A percentile compares a stretch with the other conserved stretches of the same genome.
These are phyloP conservation scores for Ceratobasidium sp. DNA, from an alignment of 1,284 basidiomycete genomes.

Conservation along the genomic window DNA sequence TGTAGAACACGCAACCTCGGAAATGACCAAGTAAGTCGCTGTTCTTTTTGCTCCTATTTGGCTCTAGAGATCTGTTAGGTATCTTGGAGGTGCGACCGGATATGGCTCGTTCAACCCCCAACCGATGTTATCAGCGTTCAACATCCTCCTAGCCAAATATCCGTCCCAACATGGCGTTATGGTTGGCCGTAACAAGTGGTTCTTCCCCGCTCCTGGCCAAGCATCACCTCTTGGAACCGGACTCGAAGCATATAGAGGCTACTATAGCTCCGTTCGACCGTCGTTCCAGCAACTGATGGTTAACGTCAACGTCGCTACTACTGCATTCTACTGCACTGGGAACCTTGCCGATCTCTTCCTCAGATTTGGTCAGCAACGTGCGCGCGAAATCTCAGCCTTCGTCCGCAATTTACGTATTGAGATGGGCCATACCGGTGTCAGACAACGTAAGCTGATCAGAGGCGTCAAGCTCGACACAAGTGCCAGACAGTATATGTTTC, in stretches of 20 bases:
- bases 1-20: slow-evolving; percentile 70
- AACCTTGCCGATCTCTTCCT: slow-evolving; percentile 71
- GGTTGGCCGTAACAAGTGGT: slow-evolving; percentile 81
- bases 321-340: slow-evolving; percentile 76
- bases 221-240: slow-evolving; percentile 54
- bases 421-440: slow-evolving; percentile 66
- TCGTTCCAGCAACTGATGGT: slow-evolving; percentile 80
- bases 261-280: slow-evolving; percentile 80
- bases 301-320: slow-evolving; percentile 82
- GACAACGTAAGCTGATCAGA: slow-evolving; percentile 66
- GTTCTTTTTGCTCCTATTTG: slow-evolving; percentile 39
- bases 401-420: slow-evolving; percentile 70
- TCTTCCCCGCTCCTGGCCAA: slow-evolving; percentile 72
- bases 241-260: slow-evolving; percentile 77
- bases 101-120: slow-evolving; percentile 73
- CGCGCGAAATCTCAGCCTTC: slow-evolving; percentile 66
- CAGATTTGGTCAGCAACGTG: slow-evolving; percentile 65
- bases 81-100: slow-evolving; percentile 67
- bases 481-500: slow-evolving; percentile 66
- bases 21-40: slow-evolving; percentile 67
- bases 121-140: slow-evolving; percentile 78
- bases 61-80: slow-evolving; percentile 59
- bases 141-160: slow-evolving; percentile 74
- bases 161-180: slow-evolving; percentile 72
- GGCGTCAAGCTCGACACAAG: slow-evolving; percentile 55